Base-by-base conservation (phyloP, 495 filamentous ascomycete genomes). In the Daldinia concentrica region DNA sequence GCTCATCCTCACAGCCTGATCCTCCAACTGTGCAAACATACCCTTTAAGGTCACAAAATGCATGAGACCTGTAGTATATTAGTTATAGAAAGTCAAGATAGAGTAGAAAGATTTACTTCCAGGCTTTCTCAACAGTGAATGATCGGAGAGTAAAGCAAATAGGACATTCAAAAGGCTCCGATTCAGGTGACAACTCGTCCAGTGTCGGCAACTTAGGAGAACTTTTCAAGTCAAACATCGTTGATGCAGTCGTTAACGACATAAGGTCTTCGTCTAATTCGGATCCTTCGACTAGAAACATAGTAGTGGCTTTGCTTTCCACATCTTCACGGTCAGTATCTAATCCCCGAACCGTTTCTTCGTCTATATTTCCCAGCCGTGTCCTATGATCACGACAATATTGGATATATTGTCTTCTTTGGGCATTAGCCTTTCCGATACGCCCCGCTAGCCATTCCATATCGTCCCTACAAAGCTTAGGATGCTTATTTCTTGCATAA, bases 371-470 rank as follows among this genome's bases (percentile, higher is more conserved):
- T 0, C 39, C 39, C 3, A 75, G 27, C 12, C 71, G 56, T 0
- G 17, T 8, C 24, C 63, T 54, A 29, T 81, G 79, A 14, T 79
- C 73, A n/a, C 71, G 54, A 30, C 67, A 76, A 50, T 81, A 81
- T 24, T 73, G 68, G 22, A 81, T 66, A 45, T 76, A 79, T 6
- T 75, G 73, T 56, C 78, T 71, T 8, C 79, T 64, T 64, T 79
- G 73, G 1, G 79, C 70, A 41, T 79, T 79, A 1, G 75, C 74
- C 19, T 65, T 61, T 2, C 79, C 79, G 6, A 80, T 39, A 8
- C 78, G 70, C 8, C 11, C 52, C 9, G 24, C 19, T 22, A 39
- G 11, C 26, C 17, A 43, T 43, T 17, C 39, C 39, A 17, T 43
- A 17, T 19, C 39, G 8, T 32, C 11, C 30, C 8, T 32, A 32